Conservation (phyloP, 768 basidiomycete species). For the Mycena rebaudengoi region DNA sequence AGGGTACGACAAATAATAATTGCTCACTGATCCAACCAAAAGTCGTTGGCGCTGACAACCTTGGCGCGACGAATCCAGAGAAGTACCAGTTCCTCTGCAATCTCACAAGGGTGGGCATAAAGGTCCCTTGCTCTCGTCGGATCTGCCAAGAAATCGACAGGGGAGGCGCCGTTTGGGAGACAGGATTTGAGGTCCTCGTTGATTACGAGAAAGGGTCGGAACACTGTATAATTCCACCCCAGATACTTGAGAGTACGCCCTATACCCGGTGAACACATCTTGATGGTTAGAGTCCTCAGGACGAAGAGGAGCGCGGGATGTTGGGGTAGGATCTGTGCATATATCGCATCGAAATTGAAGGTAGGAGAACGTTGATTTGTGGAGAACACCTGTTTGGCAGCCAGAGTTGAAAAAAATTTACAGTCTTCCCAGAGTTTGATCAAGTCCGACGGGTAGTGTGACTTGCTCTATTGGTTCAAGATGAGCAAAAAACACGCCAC, state of each 20-base stretch:
- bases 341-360: not conserved
- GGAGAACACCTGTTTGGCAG: not conserved
- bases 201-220: not conserved
- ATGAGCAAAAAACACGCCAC: not conserved
- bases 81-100: not conserved
- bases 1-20: not conserved
- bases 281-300: not conserved
- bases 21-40: not conserved
- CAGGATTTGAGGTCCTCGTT: no score
- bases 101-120: not conserved
- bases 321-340: not conserved
- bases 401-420: not conserved
- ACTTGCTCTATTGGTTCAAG: not conserved
- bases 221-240: not conserved
- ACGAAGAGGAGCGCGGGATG: not conserved
- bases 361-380: not conserved
- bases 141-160: not conserved
- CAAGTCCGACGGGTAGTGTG: not conserved
- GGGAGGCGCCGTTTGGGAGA: not conserved
- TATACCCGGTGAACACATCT: no score
- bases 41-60: not conserved
- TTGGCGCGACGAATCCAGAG: not conserved
- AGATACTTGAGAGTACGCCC: not conserved
- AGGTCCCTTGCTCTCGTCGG: not conserved
- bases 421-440: not conserved